These are phyloP conservation scores for Pythium monospermum DNA, from an alignment of 352 stramenopile species.

Conservation along the genomic window DNA sequence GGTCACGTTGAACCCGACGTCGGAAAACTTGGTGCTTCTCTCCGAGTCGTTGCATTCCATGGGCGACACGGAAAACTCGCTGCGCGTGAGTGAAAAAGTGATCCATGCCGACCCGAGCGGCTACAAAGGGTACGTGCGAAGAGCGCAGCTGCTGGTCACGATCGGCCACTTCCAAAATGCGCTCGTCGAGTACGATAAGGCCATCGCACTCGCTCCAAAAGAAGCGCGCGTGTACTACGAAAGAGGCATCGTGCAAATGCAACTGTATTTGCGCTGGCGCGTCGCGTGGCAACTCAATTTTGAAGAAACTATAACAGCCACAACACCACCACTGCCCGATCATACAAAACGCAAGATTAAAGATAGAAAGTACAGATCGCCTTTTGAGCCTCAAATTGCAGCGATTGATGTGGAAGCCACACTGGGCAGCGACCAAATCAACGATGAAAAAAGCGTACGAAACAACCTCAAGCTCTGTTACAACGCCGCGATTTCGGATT, in stretches of 20 bases:
- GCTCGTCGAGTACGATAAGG: conserved; percentile 62
- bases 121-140: conserved; percentile 59
- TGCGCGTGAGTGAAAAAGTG: conserved; percentile 67
- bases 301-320: too few species aligned
- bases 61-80: conserved; percentile 73
- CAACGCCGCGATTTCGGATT: conserved; percentile 45
- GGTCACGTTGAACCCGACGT: conserved; percentile 50
- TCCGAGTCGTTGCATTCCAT: conserved; percentile 78
- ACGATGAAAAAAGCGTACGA: conserved; percentile 36
- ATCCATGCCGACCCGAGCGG: conserved; percentile 53
- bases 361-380: conserved; percentile 20
- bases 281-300: conserved; percentile 49
- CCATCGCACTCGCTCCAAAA: conserved; percentile 51
- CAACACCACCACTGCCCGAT: too few species aligned
- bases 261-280: conserved; percentile 62
- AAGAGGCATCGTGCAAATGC: conserved; percentile 64
- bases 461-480: conserved; percentile 56
- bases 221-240: conserved; percentile 65
- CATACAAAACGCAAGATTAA: conserved; percentile 3
- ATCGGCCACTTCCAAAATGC: conserved; percentile 37
- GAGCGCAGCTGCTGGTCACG: conserved; percentile 59
- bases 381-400: conserved; percentile 38
- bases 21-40: conserved; percentile 70
- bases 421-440: conserved; percentile 38
- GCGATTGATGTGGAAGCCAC: conserved; percentile 42